Evolutionary conservation across 2,329 filamentous ascomycete genomes (phyloP).

Genomic region (Trichoderma semiorbis): DNA sequence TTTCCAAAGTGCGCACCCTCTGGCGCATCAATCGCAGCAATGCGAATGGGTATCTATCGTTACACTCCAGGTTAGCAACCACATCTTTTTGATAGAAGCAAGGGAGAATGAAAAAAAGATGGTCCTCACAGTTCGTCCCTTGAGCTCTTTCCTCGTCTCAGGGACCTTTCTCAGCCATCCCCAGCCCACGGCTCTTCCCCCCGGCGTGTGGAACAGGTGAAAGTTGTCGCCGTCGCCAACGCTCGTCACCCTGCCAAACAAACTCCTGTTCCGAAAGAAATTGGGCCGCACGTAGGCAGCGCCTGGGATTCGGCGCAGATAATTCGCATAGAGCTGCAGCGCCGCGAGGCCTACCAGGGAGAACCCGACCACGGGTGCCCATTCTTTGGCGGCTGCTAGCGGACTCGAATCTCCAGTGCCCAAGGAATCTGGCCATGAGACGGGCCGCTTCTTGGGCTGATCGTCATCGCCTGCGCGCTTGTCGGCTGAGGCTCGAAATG

Average conservation of each 20-base stretch:
- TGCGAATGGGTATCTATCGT: conserved; percentile 73
- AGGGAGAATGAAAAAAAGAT: neutral
- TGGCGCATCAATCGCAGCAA: conserved; percentile 91
- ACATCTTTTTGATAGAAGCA: neutral
- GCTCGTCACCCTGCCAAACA: conserved; percentile 85
- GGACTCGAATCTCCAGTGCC: conserved; percentile 26
- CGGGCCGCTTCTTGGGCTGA: conserved; percentile 25
- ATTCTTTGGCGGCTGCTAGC: conserved; percentile 37
- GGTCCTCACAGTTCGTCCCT: conserved; percentile 67
- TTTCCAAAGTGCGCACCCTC: conserved; percentile 90
- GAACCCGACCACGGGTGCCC: conserved; percentile 38
- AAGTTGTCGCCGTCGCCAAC: conserved; percentile 98
- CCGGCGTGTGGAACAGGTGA: conserved; percentile 89
- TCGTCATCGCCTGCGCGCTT: conserved; percentile 26
- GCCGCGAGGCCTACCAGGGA: conserved; percentile 38
- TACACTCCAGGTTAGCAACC: conserved; percentile 19
- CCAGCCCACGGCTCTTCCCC: conserved; percentile 85
- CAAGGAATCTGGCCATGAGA: conserved; percentile 41
- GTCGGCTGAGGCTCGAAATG: conserved; percentile 34
- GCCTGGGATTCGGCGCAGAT: conserved; percentile 79
- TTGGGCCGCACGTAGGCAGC: conserved; percentile 69
- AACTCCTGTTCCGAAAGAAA: conserved; percentile 69
- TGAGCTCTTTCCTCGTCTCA: conserved; percentile 62
- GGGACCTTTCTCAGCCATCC: conserved; percentile 83
- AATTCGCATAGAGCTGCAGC: conserved; percentile 63